These are phyloP conservation scores for Ballota nigra DNA, from an alignment of 257 asterid genomes.

Conservation along the genomic window DNA sequence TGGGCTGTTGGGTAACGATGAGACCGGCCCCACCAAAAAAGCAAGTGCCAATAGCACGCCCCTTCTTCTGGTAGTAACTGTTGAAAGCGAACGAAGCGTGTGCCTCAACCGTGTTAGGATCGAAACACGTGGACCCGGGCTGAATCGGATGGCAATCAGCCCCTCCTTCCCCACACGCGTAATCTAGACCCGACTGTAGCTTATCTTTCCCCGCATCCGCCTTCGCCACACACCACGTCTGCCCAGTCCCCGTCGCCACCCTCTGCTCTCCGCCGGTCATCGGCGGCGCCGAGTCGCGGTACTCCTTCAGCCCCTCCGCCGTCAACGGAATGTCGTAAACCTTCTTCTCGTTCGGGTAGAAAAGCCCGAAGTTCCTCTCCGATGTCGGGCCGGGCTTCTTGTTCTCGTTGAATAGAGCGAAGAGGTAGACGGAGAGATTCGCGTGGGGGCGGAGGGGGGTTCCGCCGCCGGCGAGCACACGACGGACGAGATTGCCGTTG, in stretches of 20 bases:
- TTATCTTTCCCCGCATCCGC: constrained; percentile 49
- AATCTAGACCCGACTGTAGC: constrained; percentile 84
- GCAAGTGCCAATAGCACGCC: constrained; percentile 72
- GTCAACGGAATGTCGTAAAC: constrained; percentile 79
- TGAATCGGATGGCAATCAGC: constrained; percentile 97
- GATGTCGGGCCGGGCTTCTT: constrained; percentile 77
- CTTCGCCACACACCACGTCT: constrained; percentile 90
- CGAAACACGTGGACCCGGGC: constrained; percentile 86
- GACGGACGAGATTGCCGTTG: constrained; percentile 66
- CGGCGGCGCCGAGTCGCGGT: constrained; percentile 35
- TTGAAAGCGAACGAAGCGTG: constrained; percentile 95
- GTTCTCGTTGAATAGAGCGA: constrained; percentile 92
- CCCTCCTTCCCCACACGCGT: constrained; percentile 89
- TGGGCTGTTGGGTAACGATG: constrained; percentile 65
- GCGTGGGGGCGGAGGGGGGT: constrained; percentile 74
- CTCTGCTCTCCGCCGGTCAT: constrained; percentile 40
- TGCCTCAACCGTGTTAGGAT: constrained; percentile 82
- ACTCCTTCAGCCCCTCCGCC: constrained; percentile 44
- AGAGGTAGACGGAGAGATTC: constrained; percentile 60
- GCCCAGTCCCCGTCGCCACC: constrained; percentile 48
- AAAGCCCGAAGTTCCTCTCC: constrained; percentile 85
- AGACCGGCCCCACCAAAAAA: constrained; percentile 83
- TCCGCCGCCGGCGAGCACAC: constrained; percentile 77
- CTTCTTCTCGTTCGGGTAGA: constrained; percentile 69
- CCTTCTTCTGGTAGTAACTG: constrained; percentile 79